These are phyloP conservation scores for Colletotrichum musicola DNA, from an alignment of 2,329 filamentous ascomycete genomes.

Conservation along the genomic window DNA sequence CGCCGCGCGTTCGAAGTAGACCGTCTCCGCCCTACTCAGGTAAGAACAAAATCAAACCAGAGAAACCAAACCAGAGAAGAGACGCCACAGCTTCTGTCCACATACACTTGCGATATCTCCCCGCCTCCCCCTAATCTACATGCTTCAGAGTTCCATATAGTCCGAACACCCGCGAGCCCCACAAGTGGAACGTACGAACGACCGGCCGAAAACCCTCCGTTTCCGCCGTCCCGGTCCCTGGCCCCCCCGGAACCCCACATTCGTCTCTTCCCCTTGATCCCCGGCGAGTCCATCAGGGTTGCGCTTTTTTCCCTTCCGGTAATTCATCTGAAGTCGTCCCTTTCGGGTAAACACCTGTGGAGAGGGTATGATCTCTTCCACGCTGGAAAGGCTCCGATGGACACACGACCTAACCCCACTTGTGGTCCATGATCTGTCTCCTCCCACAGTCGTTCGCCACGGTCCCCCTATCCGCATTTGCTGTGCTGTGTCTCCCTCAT, in stretches of 20 bases:
- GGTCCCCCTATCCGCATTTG: background rate
- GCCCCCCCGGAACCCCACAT: background rate
- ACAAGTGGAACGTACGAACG: background rate
- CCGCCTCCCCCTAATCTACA: conserved; percentile 16
- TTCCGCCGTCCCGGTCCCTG: conserved; percentile 28
- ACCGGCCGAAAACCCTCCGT: conserved; percentile 24
- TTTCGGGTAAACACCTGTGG: too few species aligned
- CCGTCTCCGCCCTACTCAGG: too few species aligned
- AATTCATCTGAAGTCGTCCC: conserved; percentile 11
- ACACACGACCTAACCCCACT: background rate
- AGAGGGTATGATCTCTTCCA: too few species aligned
- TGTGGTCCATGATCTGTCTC: background rate
- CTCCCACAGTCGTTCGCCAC: background rate
- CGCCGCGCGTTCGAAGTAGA: too few species aligned
- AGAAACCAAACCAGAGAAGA: background rate
- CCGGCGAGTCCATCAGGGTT: background rate
- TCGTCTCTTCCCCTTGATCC: background rate
- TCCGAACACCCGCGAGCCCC: conserved; percentile 6
- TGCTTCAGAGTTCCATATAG: conserved; percentile 8
- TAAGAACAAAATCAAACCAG: background rate
- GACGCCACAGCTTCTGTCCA: background rate
- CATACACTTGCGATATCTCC: background rate
- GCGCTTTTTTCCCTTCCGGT: background rate
- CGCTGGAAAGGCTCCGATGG: too few species aligned
- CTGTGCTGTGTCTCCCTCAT: conserved; percentile 4